A percentile compares a stretch with the other conserved stretches of the same genome.
Conservation (phyloP, 108 stramenopile species). For the Poteriospumella lacustris region DNA sequence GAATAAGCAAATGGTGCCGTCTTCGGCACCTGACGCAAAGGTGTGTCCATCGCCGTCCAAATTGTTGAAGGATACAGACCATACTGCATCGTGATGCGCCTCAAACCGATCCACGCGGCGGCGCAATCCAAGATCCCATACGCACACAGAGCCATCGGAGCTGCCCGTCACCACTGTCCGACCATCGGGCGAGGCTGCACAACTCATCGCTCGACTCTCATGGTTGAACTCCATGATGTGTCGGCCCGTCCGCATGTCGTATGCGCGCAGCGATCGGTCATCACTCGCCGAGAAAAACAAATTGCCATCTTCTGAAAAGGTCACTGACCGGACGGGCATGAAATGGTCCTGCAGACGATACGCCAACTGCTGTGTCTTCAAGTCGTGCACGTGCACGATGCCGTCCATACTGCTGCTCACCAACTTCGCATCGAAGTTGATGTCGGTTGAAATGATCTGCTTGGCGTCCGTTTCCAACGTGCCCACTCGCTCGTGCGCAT, state of each 20-base stretch:
- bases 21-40: too few relatives aligned
- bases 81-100: not conserved
- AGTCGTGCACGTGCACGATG: not conserved
- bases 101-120: not conserved
- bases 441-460: not conserved
- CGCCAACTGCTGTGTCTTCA: constrained; percentile 1
- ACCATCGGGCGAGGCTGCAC: not conserved
- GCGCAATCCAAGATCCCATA: constrained; percentile 4
- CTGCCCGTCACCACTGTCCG: not conserved
- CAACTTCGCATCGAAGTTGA: not conserved
- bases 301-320: not conserved
- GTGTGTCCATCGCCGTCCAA: too few relatives aligned
- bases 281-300: not conserved
- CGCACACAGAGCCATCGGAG: not conserved
- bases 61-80: not conserved
- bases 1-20: too few relatives aligned
- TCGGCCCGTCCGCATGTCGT: not conserved
- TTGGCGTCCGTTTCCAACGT: not conserved
- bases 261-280: not conserved
- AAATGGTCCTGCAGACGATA: not conserved
- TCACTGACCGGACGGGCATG: not conserved
- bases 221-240: not conserved
- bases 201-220: not conserved
- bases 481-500: not conserved
- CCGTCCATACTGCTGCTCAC: not conserved